Conservation (phyloP, 495 filamentous ascomycete genomes). For the Friedmanniomyces endolithicus region DNA sequence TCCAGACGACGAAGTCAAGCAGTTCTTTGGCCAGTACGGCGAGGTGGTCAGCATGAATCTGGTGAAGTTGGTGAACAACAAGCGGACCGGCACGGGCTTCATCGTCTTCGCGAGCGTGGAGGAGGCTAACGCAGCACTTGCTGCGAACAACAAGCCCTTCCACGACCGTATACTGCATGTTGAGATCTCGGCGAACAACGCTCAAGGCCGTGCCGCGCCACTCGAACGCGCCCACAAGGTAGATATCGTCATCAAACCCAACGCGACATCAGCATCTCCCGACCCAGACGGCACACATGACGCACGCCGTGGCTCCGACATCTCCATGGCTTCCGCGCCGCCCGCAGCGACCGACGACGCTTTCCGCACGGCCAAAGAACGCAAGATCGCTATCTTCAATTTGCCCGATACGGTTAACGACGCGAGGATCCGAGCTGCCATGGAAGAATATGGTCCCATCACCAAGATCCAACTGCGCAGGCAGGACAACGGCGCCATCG, state of each 20-base stretch:
- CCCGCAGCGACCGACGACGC: slow-evolving; percentile 38
- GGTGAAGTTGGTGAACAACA: slow-evolving; percentile 49
- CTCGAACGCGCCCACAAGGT: slow-evolving; percentile 20
- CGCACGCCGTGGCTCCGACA: slow-evolving; percentile 10
- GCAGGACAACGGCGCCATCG: slow-evolving; percentile 71
- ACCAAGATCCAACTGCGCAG: slow-evolving; percentile 50
- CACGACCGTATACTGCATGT: slow-evolving; percentile 60
- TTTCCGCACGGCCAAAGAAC: slow-evolving; percentile 26
- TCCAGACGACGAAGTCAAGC: slow-evolving; percentile 53
- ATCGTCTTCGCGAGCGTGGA: slow-evolving; percentile 63
- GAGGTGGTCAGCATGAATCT: slow-evolving; percentile 56
- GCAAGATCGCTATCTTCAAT: slow-evolving; percentile 43
- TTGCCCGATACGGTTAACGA: slow-evolving; percentile 56
- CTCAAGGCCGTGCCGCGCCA: slow-evolving; percentile 34
- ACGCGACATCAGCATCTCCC: slow-evolving; percentile 27
- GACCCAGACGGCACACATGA: slow-evolving; percentile 26
- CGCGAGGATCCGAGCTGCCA: slow-evolving; percentile 45
- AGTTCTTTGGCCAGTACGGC: slow-evolving; percentile 63
- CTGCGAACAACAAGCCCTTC: slow-evolving; percentile 59
- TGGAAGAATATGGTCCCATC: slow-evolving; percentile 48
- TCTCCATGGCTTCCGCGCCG: slow-evolving; percentile 11
- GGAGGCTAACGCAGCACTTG: slow-evolving; percentile 53
- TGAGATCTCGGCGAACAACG: slow-evolving; percentile 29
- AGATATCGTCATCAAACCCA: slow-evolving; percentile 11
- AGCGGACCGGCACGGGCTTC: slow-evolving; percentile 62